Conservation (phyloP, 202 grass and related monocot species). For the Panicum hallii region DNA sequence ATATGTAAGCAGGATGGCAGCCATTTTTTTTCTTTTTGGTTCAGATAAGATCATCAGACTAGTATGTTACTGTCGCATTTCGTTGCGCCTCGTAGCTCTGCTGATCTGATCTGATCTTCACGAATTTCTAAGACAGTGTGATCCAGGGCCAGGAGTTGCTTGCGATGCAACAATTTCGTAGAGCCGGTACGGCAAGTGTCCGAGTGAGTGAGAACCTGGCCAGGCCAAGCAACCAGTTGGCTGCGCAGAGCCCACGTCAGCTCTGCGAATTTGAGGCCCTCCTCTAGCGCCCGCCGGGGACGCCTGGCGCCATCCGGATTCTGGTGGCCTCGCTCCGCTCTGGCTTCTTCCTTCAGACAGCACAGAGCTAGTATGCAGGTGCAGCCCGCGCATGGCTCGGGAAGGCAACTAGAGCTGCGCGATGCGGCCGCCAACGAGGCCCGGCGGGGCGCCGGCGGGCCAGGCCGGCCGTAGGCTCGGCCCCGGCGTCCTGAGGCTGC, state of each 20-base stretch:
- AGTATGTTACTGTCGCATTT: too few relatives aligned
- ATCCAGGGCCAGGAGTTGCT: background rate
- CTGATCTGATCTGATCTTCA: too few relatives aligned
- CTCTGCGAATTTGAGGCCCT: slow-evolving; percentile 19
- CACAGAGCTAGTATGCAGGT: background rate
- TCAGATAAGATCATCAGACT: too few relatives aligned
- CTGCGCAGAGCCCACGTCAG: slow-evolving; percentile 45
- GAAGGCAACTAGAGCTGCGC: background rate
- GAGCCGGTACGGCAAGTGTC: too few relatives aligned
- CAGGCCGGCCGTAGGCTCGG: background rate
- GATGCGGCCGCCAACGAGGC: background rate
- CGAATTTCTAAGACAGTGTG: too few relatives aligned
- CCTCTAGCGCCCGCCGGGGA: background rate
- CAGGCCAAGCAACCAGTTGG: slow-evolving; percentile 21
- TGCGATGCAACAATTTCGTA: too few relatives aligned
- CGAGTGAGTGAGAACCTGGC: too few relatives aligned
- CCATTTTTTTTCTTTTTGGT: too few relatives aligned
- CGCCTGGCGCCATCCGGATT: slow-evolving; percentile 5
- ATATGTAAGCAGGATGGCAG: too few relatives aligned
- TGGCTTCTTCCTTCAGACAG: background rate
- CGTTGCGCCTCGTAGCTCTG: too few relatives aligned
- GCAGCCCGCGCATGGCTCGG: background rate
- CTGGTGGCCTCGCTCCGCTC: background rate
- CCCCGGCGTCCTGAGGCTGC: slow-evolving; percentile 27
- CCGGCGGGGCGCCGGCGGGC: background rate